Base-by-base conservation (phyloP, 2,329 filamentous ascomycete species). In the Trichoderma atrobrunneum region DNA sequence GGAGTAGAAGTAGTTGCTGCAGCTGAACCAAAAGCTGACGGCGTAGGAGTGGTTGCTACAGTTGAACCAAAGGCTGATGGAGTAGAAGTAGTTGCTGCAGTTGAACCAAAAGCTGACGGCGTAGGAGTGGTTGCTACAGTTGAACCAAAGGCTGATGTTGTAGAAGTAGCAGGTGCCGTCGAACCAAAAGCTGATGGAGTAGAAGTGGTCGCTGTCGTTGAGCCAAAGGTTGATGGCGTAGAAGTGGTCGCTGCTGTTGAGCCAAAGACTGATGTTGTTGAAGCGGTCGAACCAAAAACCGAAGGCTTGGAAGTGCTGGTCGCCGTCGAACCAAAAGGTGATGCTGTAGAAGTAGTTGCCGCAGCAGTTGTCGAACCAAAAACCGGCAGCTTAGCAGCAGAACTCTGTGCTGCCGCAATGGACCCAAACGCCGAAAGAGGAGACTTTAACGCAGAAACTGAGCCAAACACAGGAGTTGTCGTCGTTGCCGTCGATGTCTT, bases 1-100 rank as follows among this genome's bases (percentile, higher is more conserved):
- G 43, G 18, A 5, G 18, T 51, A 11, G 43, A 51, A 21, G n/a
- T 12, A 3, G n/a, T 21, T 0, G 43, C 18, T n/a, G 39, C 18
- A 18, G 18, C 21, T 1, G 43, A 51, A 12, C 43, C 43, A 12
- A 51, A 51, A 2, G 43, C n/a, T 21, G 43, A 51, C 4, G 43
- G 1, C 1, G 0, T 48, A 2, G 43, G 11, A 12, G n/a, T 5
- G 5, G n/a, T 11, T 2, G 43, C 8, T 2, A 5, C 10, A 6
- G 0, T n/a, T 3, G 43, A 51, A 6, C 43, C n/a, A 21, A 51
- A 51, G 5, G n/a, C n/a, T 3, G 43, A 51, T 4, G 43, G 4
- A 0, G 43, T n/a, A 12, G 48, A 1, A 4, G 48, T 12, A 24
- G 1, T 11, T 3, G 43, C 12, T 51, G 21, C n/a, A 5, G n/a